Evolutionary conservation across 257 asterid genomes (phyloP), one percentile per base, ranked within the genome.

Genomic region (Ligustrum vulgare): DNA sequence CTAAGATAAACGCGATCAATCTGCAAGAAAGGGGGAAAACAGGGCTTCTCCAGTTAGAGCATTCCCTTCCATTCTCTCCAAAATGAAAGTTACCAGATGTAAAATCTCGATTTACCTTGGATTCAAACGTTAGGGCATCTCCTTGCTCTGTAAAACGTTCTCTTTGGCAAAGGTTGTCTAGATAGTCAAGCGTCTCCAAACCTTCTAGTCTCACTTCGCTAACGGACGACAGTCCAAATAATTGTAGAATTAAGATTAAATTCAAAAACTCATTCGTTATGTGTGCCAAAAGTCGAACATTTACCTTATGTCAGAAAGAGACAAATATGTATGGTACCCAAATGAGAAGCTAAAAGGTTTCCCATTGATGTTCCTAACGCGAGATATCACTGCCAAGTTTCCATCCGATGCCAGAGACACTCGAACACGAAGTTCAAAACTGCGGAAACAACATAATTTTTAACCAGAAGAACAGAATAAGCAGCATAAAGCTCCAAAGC

Each of bases 161-260:
- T 84, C 83, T 85, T 71, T 79, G 88, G 67, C 84, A 81, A 71
- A 95, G 97, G 77, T 91, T 93, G 85, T 95, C 98, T 0, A 95
- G 84, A 87, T 91, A 95, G 81, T 95, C 98, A 71, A 89, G 91
- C 28, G 97, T 92, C 82, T 95, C 99, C 74, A 95, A 81, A 41
- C 98, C 99, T 87, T 95, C 98, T 2, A 95, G 72, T 86, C 99
- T 84, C 79, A 95, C 92, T 87, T 95, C 98, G 79, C 99, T 95
- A 91, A 78, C 67, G 31, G 78, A 32, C 8, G 3, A 73, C 49
- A 54, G 31, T 37, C 25, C 31, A 8, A 18, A 60, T 25, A 8
- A 20, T 25, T 6, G 43, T 37, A 77, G 23, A 70, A 69, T 41
- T 43, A 56, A 23, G 41, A 60, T 9, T 10, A 36, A 65, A 60